Evolutionary conservation across 2,329 filamentous ascomycete genomes (phyloP).

Genomic region (Colletotrichum lindemuthianum): DNA sequence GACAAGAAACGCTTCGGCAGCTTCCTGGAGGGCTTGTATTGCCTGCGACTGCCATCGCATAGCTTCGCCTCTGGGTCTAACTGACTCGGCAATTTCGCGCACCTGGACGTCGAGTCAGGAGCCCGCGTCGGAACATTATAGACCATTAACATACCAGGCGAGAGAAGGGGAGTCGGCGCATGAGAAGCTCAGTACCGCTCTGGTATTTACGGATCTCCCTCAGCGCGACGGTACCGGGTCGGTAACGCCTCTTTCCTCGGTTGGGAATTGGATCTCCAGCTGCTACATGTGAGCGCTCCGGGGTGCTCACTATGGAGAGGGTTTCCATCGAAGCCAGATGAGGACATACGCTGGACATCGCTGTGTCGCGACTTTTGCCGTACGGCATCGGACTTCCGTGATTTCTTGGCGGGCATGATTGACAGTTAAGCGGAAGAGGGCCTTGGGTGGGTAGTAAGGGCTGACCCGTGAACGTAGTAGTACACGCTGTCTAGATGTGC

Average conservation of each 20-base stretch:
- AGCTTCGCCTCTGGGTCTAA: slow-evolving; percentile 71
- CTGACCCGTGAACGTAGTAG: too few species aligned
- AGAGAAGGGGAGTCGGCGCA: slow-evolving; percentile 83
- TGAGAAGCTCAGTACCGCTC: slow-evolving; percentile 85
- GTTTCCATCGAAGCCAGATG: background rate
- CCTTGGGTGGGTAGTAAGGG: too few species aligned
- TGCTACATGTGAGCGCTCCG: slow-evolving; percentile 44
- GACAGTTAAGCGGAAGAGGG: too few species aligned
- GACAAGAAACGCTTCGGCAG: slow-evolving; percentile 94
- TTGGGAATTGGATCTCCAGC: slow-evolving; percentile 79
- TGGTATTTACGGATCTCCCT: slow-evolving; percentile 94
- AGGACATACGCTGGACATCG: slow-evolving; percentile 52
- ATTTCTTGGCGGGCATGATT: slow-evolving; percentile 26
- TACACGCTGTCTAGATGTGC: too few species aligned
- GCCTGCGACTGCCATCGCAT: slow-evolving; percentile 97
- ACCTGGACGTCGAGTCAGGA: slow-evolving; percentile 53
- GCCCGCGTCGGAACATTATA: background rate
- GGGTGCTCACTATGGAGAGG: background rate
- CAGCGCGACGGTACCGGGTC: slow-evolving; percentile 84
- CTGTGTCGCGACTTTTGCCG: slow-evolving; percentile 48
- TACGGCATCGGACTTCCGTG: slow-evolving; percentile 35
- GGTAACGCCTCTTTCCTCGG: slow-evolving; percentile 71
- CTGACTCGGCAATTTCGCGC: slow-evolving; percentile 76
- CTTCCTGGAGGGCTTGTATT: slow-evolving; percentile 92
- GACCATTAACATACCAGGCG: slow-evolving; percentile 66